Evolutionary conservation across 768 basidiomycete genomes (phyloP).

Genomic region (Amanita rimosa): DNA sequence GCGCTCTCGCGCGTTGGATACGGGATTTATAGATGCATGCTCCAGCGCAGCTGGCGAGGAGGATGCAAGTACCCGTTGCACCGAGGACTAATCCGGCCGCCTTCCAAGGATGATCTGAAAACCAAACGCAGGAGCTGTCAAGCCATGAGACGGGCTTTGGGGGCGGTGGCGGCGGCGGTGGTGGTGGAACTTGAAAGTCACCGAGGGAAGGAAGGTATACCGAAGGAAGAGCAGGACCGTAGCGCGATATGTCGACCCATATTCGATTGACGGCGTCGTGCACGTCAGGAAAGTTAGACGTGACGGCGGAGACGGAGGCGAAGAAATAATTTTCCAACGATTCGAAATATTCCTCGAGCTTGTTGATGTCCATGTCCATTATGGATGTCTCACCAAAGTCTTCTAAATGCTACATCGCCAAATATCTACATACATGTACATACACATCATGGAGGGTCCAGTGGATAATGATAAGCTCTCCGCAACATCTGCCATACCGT

Average conservation of each 20-base stretch:
- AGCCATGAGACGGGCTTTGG: slow-evolving; percentile 36
- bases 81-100: slow-evolving; percentile 43
- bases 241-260: slow-evolving; percentile 73
- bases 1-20: slow-evolving; percentile 31
- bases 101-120: slow-evolving; percentile 49
- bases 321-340: slow-evolving; percentile 54
- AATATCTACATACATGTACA: neutral
- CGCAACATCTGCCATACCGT: slow-evolving; percentile 36
- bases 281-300: slow-evolving; percentile 50
- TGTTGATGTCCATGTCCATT: slow-evolving; percentile 22
- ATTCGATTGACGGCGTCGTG: slow-evolving; percentile 57
- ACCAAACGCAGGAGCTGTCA: slow-evolving; percentile 39
- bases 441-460: slow-evolving; percentile 32
- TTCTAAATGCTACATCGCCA: neutral
- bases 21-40: slow-evolving; percentile 21
- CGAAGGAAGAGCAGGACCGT: slow-evolving; percentile 57
- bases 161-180: slow-evolving; percentile 54
- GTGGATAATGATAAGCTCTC: slow-evolving; percentile 44
- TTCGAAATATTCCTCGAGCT: slow-evolving; percentile 61
- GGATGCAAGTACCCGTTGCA: slow-evolving; percentile 42
- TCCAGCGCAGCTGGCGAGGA: slow-evolving; percentile 47
- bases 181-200: slow-evolving; percentile 52
- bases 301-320: slow-evolving; percentile 41
- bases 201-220: slow-evolving; percentile 53
- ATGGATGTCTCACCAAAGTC: neutral